Percentiles rank a stretch among this genome's conserved stretches.
phyloP scores from a whole-genome alignment of 257 asterid genomes.

The Hygrophila difformis region DNA sequence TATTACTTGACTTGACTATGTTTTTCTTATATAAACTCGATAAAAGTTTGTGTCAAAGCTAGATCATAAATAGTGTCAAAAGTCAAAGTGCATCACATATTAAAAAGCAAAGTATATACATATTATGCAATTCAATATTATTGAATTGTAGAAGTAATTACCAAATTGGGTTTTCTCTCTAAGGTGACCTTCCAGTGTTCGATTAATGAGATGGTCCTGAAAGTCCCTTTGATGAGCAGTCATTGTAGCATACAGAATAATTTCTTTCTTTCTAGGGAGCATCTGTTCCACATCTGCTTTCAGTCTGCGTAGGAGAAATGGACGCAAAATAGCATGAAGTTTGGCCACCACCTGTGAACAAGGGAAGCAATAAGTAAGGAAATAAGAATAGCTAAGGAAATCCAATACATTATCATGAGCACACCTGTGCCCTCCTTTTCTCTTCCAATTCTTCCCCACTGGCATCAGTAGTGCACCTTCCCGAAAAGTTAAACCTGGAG shows the following conservation, averaged over 20 bases:
- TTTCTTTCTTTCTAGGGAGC: constrained; percentile 95
- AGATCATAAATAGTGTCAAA: too few relatives aligned
- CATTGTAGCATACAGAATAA: constrained; percentile 77
- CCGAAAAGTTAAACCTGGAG: constrained; percentile 86
- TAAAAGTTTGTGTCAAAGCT: too few relatives aligned
- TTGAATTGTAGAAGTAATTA: too few relatives aligned
- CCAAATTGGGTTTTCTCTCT: constrained; percentile 38
- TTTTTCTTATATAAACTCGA: too few relatives aligned
- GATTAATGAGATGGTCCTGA: constrained; percentile 79
- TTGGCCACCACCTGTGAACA: constrained; percentile 81
- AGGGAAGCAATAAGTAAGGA: constrained; percentile 1
- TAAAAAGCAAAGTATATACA: too few relatives aligned
- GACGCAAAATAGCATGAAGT: constrained; percentile 90
- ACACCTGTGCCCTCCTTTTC: constrained; percentile 76
- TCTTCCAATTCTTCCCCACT: constrained; percentile 73
- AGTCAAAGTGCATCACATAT: too few relatives aligned
- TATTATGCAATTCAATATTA: too few relatives aligned
- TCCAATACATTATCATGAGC: constrained; percentile 7
- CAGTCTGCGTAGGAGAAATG: constrained; percentile 92
- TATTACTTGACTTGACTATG: too few relatives aligned
- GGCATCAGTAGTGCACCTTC: constrained; percentile 62
- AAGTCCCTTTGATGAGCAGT: constrained; percentile 79
- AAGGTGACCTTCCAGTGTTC: constrained; percentile 68
- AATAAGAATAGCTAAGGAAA: constrained; percentile 4
- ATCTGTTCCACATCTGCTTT: constrained; percentile 79